phyloP scores from a whole-genome alignment of 768 basidiomycete genomes.

The Leucocoprinus sp. region DNA sequence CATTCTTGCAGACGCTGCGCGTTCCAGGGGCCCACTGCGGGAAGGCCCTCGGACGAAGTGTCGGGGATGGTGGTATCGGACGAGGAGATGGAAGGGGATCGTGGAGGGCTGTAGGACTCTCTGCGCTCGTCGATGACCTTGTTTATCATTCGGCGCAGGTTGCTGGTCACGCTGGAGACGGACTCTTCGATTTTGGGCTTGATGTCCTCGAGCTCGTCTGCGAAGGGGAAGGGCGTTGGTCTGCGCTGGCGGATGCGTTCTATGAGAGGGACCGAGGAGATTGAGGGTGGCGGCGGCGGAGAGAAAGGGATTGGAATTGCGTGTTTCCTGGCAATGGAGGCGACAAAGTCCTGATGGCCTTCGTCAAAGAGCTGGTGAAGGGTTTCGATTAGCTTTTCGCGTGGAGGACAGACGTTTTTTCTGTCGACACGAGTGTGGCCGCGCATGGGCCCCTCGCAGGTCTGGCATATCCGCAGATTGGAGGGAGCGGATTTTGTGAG shows the following conservation, averaged over 20 bases:
- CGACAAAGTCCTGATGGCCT: slow-evolving; percentile 7
- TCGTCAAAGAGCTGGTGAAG: slow-evolving; percentile 7
- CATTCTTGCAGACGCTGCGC: neutral
- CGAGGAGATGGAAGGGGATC: neutral
- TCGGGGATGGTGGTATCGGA: neutral
- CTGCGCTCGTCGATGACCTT: neutral
- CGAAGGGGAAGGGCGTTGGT: neutral
- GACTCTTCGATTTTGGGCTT: neutral
- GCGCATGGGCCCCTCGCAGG: slow-evolving; percentile 4
- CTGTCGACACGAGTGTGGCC: slow-evolving; percentile 5
- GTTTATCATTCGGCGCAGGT: slow-evolving; percentile 5
- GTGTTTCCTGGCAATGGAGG: neutral
- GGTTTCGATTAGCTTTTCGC: slow-evolving; percentile 1
- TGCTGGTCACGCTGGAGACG: neutral
- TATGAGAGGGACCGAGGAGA: neutral
- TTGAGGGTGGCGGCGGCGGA: neutral
- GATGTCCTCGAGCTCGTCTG: neutral
- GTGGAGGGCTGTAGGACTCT: neutral
- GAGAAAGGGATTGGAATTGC: neutral
- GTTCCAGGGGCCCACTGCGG: slow-evolving; percentile 6
- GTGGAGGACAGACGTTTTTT: slow-evolving; percentile 2
- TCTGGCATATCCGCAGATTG: neutral
- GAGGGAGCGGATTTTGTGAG: no score
- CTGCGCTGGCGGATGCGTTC: neutral
- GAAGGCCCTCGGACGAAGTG: neutral